A percentile compares a stretch with the other conserved stretches of the same genome.
Evolutionary conservation across 139 green algal genomes (phyloP).

Genomic region (Chlamydomonas incerta): DNA sequence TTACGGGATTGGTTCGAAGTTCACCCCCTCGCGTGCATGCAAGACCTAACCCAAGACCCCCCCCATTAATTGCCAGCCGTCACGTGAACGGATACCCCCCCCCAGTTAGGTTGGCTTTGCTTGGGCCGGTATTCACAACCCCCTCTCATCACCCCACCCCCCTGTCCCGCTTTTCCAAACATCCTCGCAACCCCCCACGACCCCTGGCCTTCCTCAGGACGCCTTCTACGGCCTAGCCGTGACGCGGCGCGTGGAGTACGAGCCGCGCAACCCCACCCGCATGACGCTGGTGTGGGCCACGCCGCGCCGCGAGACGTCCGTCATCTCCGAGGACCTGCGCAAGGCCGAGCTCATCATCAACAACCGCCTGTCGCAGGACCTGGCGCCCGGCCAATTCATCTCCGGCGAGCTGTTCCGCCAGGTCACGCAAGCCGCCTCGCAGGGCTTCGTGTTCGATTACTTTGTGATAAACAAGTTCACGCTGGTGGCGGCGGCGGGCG

Average conservation of each 20-base stretch:
- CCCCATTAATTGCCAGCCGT: too few species aligned
- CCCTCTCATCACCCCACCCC: too few species aligned
- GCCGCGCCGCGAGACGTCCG: conserved; percentile 22
- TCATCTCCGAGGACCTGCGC: conserved; percentile 44
- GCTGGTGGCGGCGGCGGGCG: not conserved
- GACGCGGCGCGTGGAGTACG: conserved; percentile 43
- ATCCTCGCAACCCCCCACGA: too few species aligned
- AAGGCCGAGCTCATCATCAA: conserved; percentile 62
- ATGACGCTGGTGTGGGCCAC: conserved; percentile 48
- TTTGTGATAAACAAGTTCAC: conserved; percentile 10
- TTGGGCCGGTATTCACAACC: too few species aligned
- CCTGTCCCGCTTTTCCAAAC: too few species aligned
- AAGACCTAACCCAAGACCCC: too few species aligned
- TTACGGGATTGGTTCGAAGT: too few species aligned
- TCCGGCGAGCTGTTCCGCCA: conserved; percentile 40
- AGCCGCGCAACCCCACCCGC: conserved; percentile 44
- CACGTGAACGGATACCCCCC: too few species aligned
- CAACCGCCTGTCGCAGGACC: not conserved
- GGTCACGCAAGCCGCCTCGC: conserved; percentile 43
- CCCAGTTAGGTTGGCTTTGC: too few species aligned
- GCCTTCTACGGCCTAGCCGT: conserved; percentile 34
- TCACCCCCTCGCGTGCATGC: too few species aligned
- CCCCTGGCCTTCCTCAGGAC: too few species aligned
- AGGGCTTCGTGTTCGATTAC: conserved; percentile 51
- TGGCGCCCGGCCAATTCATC: not conserved